phyloP scores from a whole-genome alignment of 257 asterid species.

The Nicotiana benthamiana region DNA sequence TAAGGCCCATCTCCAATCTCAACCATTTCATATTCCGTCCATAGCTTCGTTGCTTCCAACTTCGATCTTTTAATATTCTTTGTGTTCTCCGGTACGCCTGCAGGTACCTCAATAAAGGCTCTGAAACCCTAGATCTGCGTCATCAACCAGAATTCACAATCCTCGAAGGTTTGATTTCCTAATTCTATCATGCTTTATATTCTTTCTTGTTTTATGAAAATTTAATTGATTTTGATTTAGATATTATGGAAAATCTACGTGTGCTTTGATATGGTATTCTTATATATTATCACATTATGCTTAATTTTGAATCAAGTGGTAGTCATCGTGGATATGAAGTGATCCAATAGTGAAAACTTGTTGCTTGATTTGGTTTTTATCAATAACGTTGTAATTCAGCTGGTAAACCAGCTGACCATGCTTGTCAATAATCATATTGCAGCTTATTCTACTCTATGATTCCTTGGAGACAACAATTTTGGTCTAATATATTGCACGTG shows the following conservation, averaged over 20 bases:
- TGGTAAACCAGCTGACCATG: neutral
- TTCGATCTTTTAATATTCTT: neutral
- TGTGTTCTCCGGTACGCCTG: constrained; percentile 1
- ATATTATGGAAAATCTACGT: neutral
- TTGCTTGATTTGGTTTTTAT: neutral
- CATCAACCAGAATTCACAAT: neutral
- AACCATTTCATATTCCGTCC: neutral
- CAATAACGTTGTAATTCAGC: neutral
- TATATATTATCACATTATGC: neutral
- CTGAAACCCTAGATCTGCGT: constrained; percentile 4
- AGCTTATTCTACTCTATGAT: neutral
- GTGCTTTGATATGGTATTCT: neutral
- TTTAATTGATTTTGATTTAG: neutral
- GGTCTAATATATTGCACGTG: neutral
- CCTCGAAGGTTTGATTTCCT: neutral
- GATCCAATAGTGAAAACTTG: neutral
- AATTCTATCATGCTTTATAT: neutral
- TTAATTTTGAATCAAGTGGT: neutral
- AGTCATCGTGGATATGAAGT: neutral
- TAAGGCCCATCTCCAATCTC: neutral
- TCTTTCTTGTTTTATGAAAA: neutral
- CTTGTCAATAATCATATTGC: neutral
- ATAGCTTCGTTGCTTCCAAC: neutral
- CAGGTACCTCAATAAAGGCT: neutral
- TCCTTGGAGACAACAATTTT: neutral